Base-by-base conservation (phyloP, 169 alveolate species). In the Cryptosporidium meleagridis region DNA sequence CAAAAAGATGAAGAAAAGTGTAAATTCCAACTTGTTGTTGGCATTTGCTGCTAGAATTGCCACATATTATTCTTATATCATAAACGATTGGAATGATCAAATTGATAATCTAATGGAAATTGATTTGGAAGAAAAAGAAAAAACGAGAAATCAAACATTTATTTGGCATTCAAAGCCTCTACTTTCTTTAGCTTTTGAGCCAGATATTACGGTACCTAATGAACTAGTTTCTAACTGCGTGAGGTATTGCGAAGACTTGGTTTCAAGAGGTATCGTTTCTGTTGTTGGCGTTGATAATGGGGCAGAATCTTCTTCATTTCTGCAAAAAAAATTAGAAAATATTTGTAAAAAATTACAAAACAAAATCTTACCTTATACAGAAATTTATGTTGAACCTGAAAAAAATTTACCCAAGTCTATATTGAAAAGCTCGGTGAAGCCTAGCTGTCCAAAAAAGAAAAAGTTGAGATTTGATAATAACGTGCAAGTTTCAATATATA, bases 31-130 rank as follows among this genome's bases (percentile, higher is more conserved):
- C 52, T 39, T 80, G 33, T 45, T 80, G 45, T 59, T 80, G 18
- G 75, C 89, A 44, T 80, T 80, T 65, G 23, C 89, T 41, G 39
- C 89, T 14, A 80, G 89, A 41, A 80, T 80, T 23, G 89, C 89
- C 1, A 61, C 37, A 26, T 75, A 80, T 29, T 80, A 61, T 65
- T 16, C 75, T 41, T 62, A 80, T 59, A 70, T 58, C 26, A 33
- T 26, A 33, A 80, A 23, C 44, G 89, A 80, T 21, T 80, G 89
- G 89, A 44, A 62, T 80, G 75, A 80, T 26, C 59, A 26, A 21
- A 65, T 80, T n/a, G 75, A 80, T 31, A 65, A 62, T 14, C 7
- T 80, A 31, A n/a, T 80, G 70, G 89, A 80, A 29, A 62, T 80
- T 9, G 89, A 80, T 62, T 41, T 80, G 65, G 89, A 80, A 62